These are phyloP conservation scores for Chrysoporthe austroafricana DNA, from an alignment of 2,329 filamentous ascomycete genomes.

Conservation along the genomic window DNA sequence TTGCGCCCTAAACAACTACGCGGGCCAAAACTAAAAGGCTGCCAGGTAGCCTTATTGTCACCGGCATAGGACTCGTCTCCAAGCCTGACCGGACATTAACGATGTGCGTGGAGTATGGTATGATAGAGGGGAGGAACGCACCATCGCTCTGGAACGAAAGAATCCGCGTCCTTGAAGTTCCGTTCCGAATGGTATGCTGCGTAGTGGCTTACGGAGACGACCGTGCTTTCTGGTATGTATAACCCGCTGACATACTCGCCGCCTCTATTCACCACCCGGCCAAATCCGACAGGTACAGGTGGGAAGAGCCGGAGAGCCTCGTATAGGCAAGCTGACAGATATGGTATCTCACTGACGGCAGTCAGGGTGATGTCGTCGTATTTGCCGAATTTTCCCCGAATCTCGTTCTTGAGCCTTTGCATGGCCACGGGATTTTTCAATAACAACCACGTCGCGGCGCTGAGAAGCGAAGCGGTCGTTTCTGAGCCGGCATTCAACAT, in stretches of 20 bases:
- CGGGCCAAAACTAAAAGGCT: constrained; percentile 12
- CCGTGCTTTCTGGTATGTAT: neutral
- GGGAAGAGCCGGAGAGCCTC: neutral
- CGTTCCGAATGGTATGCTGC: neutral
- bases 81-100: neutral
- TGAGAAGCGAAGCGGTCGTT: constrained; percentile 1
- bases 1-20: constrained; percentile 12
- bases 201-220: neutral
- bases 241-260: neutral
- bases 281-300: neutral
- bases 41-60: constrained; percentile 5
- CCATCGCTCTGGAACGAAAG: constrained; percentile 12
- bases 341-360: neutral
- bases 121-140: neutral
- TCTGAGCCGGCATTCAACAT: neutral
- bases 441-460: neutral
- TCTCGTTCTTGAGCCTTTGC: neutral
- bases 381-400: neutral
- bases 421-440: neutral
- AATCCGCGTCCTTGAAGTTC: constrained; percentile 6
- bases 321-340: neutral
- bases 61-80: neutral
- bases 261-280: neutral
- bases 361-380: neutral
- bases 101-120: neutral